Percentiles rank a stretch among this genome's conserved stretches.
Conservation (phyloP, 495 filamentous ascomycete species). For the Hypoxylon trugodes region DNA sequence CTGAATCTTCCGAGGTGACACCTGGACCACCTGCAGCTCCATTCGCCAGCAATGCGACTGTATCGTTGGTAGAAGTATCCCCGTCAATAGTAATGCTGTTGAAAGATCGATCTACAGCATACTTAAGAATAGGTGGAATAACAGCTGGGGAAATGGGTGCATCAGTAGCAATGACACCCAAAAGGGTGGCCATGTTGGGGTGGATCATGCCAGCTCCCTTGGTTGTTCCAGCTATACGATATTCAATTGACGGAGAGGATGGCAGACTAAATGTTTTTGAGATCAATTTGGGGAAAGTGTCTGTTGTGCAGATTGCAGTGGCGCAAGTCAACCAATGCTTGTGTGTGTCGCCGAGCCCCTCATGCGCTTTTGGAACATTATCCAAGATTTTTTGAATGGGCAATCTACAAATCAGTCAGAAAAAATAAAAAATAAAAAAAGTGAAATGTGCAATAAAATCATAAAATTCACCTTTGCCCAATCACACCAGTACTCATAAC, state of each 20-base stretch:
- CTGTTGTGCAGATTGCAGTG: constrained; percentile 96
- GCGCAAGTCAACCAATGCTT: constrained; percentile 87
- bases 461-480: constrained; percentile 75
- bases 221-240: constrained; percentile 92
- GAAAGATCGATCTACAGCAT: constrained; percentile 85
- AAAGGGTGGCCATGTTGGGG: constrained; percentile 97
- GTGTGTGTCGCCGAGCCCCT: constrained; percentile 74
- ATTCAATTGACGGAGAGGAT: constrained; percentile 76
- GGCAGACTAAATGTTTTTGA: constrained; percentile 86
- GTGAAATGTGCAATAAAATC: not conserved
- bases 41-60: constrained; percentile 91
- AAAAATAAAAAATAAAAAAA: not conserved
- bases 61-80: constrained; percentile 97
- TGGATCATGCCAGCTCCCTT: constrained; percentile 99
- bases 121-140: constrained; percentile 73
- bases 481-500: constrained; percentile 99
- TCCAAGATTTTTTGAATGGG: constrained; percentile 90
- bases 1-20: constrained; percentile 61
- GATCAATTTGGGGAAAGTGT: constrained; percentile 97
- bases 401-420: constrained; percentile 58
- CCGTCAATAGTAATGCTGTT: constrained; percentile 98
- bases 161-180: constrained; percentile 94
- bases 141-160: constrained; percentile 76
- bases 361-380: constrained; percentile 79
- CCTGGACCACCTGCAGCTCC: constrained; percentile 85